phyloP scores from a whole-genome alignment of 352 stramenopile species.

The Globisporangium ultimum region DNA sequence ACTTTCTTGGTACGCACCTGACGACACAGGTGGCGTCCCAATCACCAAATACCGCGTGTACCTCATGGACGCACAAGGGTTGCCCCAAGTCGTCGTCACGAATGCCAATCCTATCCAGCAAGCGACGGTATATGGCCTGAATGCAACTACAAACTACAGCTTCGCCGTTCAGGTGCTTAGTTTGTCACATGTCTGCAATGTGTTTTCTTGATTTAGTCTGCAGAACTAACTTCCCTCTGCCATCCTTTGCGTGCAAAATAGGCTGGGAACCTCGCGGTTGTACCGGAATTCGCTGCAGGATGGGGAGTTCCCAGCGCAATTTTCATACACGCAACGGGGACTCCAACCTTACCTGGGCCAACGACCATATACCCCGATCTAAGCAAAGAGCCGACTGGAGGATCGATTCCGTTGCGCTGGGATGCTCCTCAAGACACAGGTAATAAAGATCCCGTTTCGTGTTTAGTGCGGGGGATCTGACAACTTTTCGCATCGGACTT shows the following conservation, averaged over 20 bases:
- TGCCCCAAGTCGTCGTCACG: conserved; percentile 16
- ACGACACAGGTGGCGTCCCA: conserved; percentile 45
- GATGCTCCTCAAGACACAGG: conserved; percentile 44
- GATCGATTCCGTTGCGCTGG: conserved; percentile 52
- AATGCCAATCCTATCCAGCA: conserved; percentile 14
- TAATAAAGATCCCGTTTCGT: too few relatives aligned
- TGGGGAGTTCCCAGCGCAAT: conserved; percentile 39
- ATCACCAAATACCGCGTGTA: conserved; percentile 67
- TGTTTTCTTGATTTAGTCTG: too few relatives aligned
- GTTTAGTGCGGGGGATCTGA: too few relatives aligned
- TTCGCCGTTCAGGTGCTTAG: conserved; percentile 49
- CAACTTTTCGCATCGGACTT: background rate
- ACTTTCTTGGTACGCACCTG: conserved; percentile 36
- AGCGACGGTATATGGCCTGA: conserved; percentile 23
- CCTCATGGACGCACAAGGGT: conserved; percentile 6
- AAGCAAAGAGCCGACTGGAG: conserved; percentile 32
- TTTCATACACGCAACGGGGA: conserved; percentile 29
- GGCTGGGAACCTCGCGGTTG: conserved; percentile 38
- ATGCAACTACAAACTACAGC: conserved; percentile 29
- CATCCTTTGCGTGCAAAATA: conserved; percentile 10
- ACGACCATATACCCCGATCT: conserved; percentile 16
- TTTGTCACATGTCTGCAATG: background rate
- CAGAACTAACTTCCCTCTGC: background rate
- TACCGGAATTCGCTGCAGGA: conserved; percentile 27
- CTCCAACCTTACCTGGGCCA: conserved; percentile 31